phyloP scores from a whole-genome alignment of 176 grass and related monocot species.

The Otatea glauca region DNA sequence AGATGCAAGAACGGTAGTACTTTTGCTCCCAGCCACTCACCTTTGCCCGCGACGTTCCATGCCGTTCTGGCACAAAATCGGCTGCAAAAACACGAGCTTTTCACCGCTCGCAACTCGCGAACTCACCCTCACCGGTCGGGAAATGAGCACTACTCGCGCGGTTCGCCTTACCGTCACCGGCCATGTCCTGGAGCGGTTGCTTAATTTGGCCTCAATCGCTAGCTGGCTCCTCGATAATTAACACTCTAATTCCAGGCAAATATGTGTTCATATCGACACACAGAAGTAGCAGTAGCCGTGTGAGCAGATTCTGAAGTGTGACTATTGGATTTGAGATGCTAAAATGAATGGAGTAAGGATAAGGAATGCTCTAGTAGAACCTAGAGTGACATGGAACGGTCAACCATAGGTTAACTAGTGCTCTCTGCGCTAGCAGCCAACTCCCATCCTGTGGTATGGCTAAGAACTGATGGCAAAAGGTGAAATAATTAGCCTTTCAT shows the following conservation, averaged over 20 bases:
- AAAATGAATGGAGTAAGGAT: background rate
- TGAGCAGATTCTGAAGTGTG: background rate
- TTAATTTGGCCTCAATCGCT: background rate
- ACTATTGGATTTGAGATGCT: background rate
- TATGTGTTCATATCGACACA: background rate
- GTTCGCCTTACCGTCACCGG: background rate
- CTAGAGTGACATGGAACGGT: conserved; percentile 22
- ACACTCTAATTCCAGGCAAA: background rate
- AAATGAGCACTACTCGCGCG: background rate
- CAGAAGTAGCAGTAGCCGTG: background rate
- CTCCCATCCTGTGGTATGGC: background rate
- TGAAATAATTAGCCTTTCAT: background rate
- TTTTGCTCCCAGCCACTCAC: background rate
- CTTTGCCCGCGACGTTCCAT: background rate
- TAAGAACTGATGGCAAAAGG: background rate
- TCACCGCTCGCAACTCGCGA: background rate
- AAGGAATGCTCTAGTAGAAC: background rate
- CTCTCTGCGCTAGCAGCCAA: background rate
- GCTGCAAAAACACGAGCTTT: background rate
- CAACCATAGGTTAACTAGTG: background rate
- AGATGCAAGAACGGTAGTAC: too few species aligned
- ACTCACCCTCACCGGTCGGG: background rate
- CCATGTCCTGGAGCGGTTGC: background rate
- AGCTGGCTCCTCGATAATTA: background rate
- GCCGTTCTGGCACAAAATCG: background rate